phyloP scores from a whole-genome alignment of 495 filamentous ascomycete species.

The Penicillium subrubescens region DNA sequence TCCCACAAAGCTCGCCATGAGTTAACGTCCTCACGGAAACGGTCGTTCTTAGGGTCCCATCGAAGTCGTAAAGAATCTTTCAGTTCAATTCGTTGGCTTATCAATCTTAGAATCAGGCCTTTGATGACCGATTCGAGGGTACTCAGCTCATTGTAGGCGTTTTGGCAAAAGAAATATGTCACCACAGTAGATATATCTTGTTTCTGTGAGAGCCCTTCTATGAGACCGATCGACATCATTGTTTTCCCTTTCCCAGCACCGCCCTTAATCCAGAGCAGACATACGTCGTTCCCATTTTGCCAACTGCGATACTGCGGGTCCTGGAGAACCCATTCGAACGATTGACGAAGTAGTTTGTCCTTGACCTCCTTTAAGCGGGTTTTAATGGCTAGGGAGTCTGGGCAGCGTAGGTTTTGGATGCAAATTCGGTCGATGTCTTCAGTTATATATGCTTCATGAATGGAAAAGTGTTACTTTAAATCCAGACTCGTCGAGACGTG shows the following conservation, averaged over 20 bases:
- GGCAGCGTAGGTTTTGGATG: slow-evolving; percentile 2
- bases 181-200: slow-evolving; percentile 11
- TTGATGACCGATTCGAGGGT: slow-evolving; percentile 40
- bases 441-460: background rate
- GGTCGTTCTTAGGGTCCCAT: slow-evolving; percentile 7
- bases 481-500: background rate
- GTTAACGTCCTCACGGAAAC: slow-evolving; percentile 4
- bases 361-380: slow-evolving; percentile 9
- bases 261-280: slow-evolving; percentile 50
- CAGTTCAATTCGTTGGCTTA: slow-evolving; percentile 29
- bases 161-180: slow-evolving; percentile 53
- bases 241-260: slow-evolving; percentile 54
- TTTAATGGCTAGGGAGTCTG: slow-evolving; percentile 7
- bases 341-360: slow-evolving; percentile 6
- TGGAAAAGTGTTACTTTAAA: background rate
- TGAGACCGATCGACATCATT: slow-evolving; percentile 45
- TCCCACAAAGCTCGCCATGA: slow-evolving; percentile 26
- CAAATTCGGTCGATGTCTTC: slow-evolving; percentile 10
- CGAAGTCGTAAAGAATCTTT: slow-evolving; percentile 26
- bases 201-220: slow-evolving; percentile 25
- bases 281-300: background rate
- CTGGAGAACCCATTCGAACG: slow-evolving; percentile 9
- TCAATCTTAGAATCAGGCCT: slow-evolving; percentile 40
- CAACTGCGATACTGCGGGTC: slow-evolving; percentile 4
- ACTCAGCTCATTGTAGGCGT: slow-evolving; percentile 36